phyloP scores from a whole-genome alignment of 139 green algal genomes.

The Raphidocelis subcapitata region DNA sequence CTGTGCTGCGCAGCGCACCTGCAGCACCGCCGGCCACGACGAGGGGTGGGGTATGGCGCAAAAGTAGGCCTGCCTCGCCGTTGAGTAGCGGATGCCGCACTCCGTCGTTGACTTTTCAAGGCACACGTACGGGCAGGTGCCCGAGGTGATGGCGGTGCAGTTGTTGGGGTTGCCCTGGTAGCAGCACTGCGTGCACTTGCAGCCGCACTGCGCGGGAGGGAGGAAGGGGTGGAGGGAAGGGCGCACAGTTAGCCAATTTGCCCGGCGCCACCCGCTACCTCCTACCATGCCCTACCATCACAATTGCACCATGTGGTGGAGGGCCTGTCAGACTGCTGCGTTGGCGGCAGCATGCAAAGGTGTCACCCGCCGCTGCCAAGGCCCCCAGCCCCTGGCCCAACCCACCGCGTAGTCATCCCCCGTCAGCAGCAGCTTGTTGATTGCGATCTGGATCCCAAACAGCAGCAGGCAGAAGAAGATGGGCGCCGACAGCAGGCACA shows the following conservation, averaged over 20 bases:
- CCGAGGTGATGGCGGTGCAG: slow-evolving; percentile 11
- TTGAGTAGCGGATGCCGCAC: slow-evolving; percentile 55
- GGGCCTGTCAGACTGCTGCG: too few species aligned
- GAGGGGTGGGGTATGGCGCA: slow-evolving; percentile 52
- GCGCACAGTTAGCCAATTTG: too few species aligned
- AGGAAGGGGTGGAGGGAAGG: too few species aligned
- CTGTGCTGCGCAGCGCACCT: slow-evolving; percentile 7
- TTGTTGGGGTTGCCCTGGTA: slow-evolving; percentile 15
- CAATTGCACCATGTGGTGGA: too few species aligned
- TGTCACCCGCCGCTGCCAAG: neutral
- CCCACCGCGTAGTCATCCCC: slow-evolving; percentile 45
- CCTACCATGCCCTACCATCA: too few species aligned
- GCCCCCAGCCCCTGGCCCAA: neutral
- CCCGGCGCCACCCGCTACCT: too few species aligned
- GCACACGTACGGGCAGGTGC: slow-evolving; percentile 35
- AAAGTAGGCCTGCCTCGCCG: slow-evolving; percentile 36
- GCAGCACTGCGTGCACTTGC: slow-evolving; percentile 65
- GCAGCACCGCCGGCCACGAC: slow-evolving; percentile 54
- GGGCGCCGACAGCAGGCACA: slow-evolving; percentile 61
- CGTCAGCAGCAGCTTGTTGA: slow-evolving; percentile 48
- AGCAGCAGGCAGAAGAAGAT: slow-evolving; percentile 77
- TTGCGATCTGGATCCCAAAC: slow-evolving; percentile 52
- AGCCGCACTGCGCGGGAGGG: slow-evolving; percentile 59
- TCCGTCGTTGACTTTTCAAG: slow-evolving; percentile 29
- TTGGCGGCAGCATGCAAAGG: too few species aligned